Base-by-base conservation (phyloP, 495 filamentous ascomycete genomes). In the Massariosphaeria phaeospora region DNA sequence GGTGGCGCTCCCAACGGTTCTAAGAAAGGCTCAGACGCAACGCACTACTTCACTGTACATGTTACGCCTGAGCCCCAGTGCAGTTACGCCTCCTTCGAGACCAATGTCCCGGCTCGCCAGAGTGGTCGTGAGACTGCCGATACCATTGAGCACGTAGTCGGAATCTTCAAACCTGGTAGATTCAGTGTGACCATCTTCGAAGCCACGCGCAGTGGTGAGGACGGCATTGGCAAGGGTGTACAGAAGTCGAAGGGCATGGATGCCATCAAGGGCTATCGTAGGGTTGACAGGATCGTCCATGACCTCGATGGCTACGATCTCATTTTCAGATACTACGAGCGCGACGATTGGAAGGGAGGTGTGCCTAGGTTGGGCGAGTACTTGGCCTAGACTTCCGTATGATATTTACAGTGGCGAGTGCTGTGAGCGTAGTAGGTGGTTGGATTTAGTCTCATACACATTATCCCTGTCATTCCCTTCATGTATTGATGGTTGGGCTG, bases 21-120 rank as follows among this genome's bases (percentile, higher is more conserved):
- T 31, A 75, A 72, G 24, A 57, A 61, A 20, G 55, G 48, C 9
- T 59, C 57, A 21, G 50, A 61, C 26, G 79, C 76, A 31, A 88
- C 85, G 15, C 89, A 97, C 72, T 99, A 99, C 71, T 99, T 96
- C 76, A 99, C 91, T 1, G 94, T 99, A 36, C 94, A 99, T 68
- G 94, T 99, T 54, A 99, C 94, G 0, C 94, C 94, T 0, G 94
- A 99, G 76, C 86, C 93, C 27, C 82, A 94, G 65, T 99, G 91
- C 76, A 95, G 89, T n/a, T 99, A 95, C 65, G 94, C 94, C 13
- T 96, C 90, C 3, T 99, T 99, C 66, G 94, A 99, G 76, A 96
- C 94, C 59, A 97, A 99, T 60, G 94, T 99, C 6, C 93, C 94
- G n/a, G 83, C 88, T 48, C 81, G 82, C 20, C 88, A 94, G 71